A percentile compares a stretch with the other conserved stretches of the same genome.
Evolutionary conservation across 2,329 filamentous ascomycete genomes (phyloP).

Genomic region (Colletotrichum viniferum): DNA sequence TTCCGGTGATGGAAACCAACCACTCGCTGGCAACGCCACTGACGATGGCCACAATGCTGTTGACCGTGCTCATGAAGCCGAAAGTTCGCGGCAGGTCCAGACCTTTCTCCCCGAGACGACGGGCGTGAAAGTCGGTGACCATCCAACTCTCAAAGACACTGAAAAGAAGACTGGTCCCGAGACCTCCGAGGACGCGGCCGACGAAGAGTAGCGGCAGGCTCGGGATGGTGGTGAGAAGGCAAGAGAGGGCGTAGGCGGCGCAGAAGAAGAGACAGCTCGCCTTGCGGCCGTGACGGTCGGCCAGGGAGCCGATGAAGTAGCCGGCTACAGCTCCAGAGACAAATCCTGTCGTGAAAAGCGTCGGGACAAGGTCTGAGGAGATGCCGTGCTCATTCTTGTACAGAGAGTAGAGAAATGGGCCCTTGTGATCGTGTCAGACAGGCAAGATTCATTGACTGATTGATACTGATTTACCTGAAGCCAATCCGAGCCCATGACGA

Average conservation of each 20-base stretch:
- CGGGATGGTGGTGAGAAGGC: constrained; percentile 39
- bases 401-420: constrained; percentile 40
- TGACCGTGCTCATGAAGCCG: constrained; percentile 54
- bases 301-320: constrained; percentile 50
- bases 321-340: constrained; percentile 46
- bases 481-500: constrained; percentile 57
- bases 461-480: constrained; percentile 43
- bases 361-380: constrained; percentile 33
- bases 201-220: constrained; percentile 48
- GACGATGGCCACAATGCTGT: constrained; percentile 58
- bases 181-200: constrained; percentile 58
- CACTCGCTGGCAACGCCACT: constrained; percentile 57
- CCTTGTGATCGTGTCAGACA: constrained; percentile 21
- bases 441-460: not conserved
- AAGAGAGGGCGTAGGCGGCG: constrained; percentile 55
- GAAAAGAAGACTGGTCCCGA: constrained; percentile 62
- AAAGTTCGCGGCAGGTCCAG: constrained; percentile 53
- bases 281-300: constrained; percentile 55
- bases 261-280: constrained; percentile 61
- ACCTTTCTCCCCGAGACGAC: constrained; percentile 43
- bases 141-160: constrained; percentile 67
- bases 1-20: constrained; percentile 49
- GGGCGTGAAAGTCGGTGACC: constrained; percentile 56
- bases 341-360: constrained; percentile 49
- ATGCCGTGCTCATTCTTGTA: constrained; percentile 37